Conservation (phyloP, 768 basidiomycete species). For the Mycena kentingensis region DNA sequence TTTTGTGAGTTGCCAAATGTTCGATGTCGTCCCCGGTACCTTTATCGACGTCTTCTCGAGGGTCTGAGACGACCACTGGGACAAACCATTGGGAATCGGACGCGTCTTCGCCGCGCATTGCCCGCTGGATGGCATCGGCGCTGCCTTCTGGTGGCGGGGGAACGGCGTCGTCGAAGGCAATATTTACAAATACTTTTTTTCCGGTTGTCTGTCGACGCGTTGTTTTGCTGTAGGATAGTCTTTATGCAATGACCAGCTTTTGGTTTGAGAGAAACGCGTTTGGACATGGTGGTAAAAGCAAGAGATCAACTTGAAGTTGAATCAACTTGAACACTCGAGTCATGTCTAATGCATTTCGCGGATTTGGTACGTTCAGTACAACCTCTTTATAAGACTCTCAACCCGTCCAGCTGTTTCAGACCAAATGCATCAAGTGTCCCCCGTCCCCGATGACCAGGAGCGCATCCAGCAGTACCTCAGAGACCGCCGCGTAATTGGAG, state of each 20-base stretch:
- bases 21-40: constrained; percentile 39
- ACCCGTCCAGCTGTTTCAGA: constrained; percentile 42
- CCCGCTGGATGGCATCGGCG: constrained; percentile 59
- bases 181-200: constrained; percentile 72
- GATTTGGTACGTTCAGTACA: constrained; percentile 36
- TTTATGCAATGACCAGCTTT: constrained; percentile 74
- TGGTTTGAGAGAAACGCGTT: constrained; percentile 50
- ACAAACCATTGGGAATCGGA: constrained; percentile 54
- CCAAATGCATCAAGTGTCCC: constrained; percentile 60
- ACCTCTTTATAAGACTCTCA: constrained; percentile 22
- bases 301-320: constrained; percentile 22
- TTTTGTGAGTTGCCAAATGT: neutral
- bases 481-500: constrained; percentile 79
- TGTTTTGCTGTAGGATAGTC: constrained; percentile 40
- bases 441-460: constrained; percentile 65
- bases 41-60: constrained; percentile 67
- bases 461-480: constrained; percentile 74
- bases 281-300: constrained; percentile 17
- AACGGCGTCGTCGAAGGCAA: constrained; percentile 68
- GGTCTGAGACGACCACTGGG: constrained; percentile 72
- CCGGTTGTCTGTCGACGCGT: constrained; percentile 38
- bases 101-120: constrained; percentile 52
- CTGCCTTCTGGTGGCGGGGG: constrained; percentile 67
- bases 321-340: constrained; percentile 28
- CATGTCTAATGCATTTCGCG: constrained; percentile 30